Evolutionary conservation across 1,139 yeast genomes (phyloP), one percentile per base, ranked within the genome.

Genomic region (Saccharomyces hybrid): DNA sequence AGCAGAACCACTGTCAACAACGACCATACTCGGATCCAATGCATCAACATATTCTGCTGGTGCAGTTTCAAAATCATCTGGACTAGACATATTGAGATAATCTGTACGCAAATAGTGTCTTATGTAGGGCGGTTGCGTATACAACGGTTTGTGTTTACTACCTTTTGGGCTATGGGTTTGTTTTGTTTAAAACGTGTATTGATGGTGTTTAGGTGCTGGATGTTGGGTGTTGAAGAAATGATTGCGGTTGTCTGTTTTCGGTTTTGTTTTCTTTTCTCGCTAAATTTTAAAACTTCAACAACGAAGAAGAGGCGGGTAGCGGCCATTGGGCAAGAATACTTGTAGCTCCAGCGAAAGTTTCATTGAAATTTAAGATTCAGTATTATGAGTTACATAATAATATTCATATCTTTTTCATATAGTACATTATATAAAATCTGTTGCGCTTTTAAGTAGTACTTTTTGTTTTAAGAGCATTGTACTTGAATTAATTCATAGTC

Each of bases 41-140:
- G 62, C 59, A 55, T 63, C 66, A 8, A 60, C 66, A 53, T 56
- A 64, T 49, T 59, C 59, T 49, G 58, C 63, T 14, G 61, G 58
- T 44, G 65, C 62, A 29, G 64, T 61, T 27, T 61, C 65, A 50
- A 58, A 62, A 42, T 62, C 65, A 27, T 57, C 57, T 13, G 41
- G 47, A 27, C 46, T 42, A 11, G 44, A 38, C 44, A 38, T 38
- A 9, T 13, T 38, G 26, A 16, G 44, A 19, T 38, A 38, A 38
- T 16, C 2, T 25, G n/a, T 38, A 19, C 44, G 23, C 19, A 9
- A 38, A 16, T 38, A n/a, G 3, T 38, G 44, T 38, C 44, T 38
- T 9, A n/a, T 38, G 42, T 38, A 7, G 25, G 13, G 44, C 44
- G 44, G 26, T 16, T 38, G 44, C 26, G 44, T 38, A 6, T 38